Percentiles rank a stretch among this genome's conserved stretches.
Evolutionary conservation across 1,284 basidiomycete species (phyloP).

Genomic region (Serendipita sp.): DNA sequence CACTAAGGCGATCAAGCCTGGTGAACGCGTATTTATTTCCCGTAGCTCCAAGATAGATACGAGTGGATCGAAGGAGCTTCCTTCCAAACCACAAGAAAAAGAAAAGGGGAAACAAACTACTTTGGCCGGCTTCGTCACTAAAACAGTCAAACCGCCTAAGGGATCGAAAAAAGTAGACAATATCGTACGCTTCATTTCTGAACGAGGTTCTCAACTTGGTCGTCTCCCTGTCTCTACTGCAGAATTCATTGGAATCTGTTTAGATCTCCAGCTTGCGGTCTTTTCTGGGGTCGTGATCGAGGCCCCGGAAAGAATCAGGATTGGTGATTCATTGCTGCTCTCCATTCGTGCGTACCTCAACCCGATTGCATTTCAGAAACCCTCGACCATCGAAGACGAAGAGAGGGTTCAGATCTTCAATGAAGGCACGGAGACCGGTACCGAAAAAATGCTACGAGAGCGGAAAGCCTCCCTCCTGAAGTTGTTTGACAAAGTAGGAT

Average conservation of each 20-base stretch:
- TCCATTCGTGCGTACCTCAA: constrained; percentile 55
- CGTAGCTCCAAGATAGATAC: neutral
- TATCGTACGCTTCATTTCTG: constrained; percentile 55
- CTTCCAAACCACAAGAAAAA: constrained; percentile 20
- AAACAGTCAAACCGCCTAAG: constrained; percentile 36
- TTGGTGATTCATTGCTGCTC: constrained; percentile 56
- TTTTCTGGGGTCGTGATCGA: constrained; percentile 51
- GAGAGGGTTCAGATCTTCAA: constrained; percentile 34
- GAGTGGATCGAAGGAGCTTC: neutral
- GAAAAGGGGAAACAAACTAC: constrained; percentile 39
- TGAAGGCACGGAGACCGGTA: constrained; percentile 59
- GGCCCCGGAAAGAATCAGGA: constrained; percentile 46
- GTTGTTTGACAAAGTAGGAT: constrained; percentile 52
- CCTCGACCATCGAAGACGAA: constrained; percentile 23
- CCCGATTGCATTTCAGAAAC: constrained; percentile 43
- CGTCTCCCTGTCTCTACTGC: constrained; percentile 53
- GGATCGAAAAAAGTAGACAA: constrained; percentile 36
- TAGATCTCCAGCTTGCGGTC: constrained; percentile 21
- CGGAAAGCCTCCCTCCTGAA: constrained; percentile 54
- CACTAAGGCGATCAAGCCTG: neutral
- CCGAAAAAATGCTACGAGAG: constrained; percentile 61
- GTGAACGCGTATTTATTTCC: neutral
- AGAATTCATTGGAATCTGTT: neutral
- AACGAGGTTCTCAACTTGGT: constrained; percentile 55
- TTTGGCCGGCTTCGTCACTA: constrained; percentile 46